Evolutionary conservation across 305 asterid genomes (phyloP), one percentile per base, ranked within the genome.

Genomic region (Solanum hybrid): DNA sequence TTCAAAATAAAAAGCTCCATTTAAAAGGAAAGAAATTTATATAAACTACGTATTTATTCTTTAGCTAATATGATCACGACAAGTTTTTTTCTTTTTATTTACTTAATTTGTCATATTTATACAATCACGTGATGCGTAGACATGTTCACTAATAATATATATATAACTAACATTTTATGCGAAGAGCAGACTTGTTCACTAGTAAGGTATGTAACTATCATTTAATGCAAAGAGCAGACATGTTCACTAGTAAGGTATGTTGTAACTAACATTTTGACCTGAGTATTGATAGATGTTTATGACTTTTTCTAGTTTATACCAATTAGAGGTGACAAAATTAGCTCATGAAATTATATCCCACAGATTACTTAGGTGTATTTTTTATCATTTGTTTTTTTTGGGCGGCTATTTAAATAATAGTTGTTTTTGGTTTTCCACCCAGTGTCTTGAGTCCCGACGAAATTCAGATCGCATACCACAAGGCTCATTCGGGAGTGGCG

Each of bases 381-480:
- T 61, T 64, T 0, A 61, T 22, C 12, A 61, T 61, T 61, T 61
- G 28, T 61, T 3, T 8, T 61, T 61, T 61, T 0, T 2, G 0
- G 13, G 12, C 73, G 1, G 6, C 35, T 73, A 73, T 13, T 11
- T 64, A 22, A 61, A 22, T 3, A 61, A 8, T 61, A 61, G 73
- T 22, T 64, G 28, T 64, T 64, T 20, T 22, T 64, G 2, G 0
- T 22, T 64, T 64, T 1, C 2, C 28, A 64, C 1, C 12, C 12
- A 0, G 3, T 64, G 28, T 64, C 12, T 64, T 64, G 5, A 64
- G 28, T 3, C 0, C 0, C 28, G 0, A 64, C 5, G 2, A 64
- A 64, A 22, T 64, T 1, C 13, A 0, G 2, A n/a, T 64, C 1
- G 0, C 28, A 0, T 3, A 64, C 13, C 2, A 2, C 73, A 64